A percentile compares a stretch with the other conserved stretches of the same genome.
These are phyloP conservation scores for Pseudogymnoascus sp. DNA, from an alignment of 2,329 filamentous ascomycete species.

Conservation along the genomic window DNA sequence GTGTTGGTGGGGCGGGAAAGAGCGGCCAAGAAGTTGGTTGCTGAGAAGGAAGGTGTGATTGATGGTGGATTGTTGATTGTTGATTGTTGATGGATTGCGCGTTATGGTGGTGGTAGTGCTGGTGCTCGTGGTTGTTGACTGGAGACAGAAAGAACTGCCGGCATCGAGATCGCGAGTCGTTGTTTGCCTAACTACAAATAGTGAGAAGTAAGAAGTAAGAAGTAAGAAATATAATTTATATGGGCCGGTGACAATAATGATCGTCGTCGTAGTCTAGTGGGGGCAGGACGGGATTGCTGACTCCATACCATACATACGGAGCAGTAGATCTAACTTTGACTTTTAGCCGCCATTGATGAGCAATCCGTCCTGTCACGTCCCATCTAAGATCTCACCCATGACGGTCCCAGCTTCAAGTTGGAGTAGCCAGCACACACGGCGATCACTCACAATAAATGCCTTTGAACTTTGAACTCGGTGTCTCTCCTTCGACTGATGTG, in stretches of 20 bases:
- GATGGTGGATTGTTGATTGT: background rate
- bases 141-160: background rate
- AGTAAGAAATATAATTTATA: background rate
- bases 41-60: background rate
- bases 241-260: background rate
- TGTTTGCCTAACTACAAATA: background rate
- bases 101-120: background rate
- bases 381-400: background rate
- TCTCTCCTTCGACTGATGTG: background rate
- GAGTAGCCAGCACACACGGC: background rate
- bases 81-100: background rate
- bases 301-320: background rate
- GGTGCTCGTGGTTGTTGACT: background rate
- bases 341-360: background rate
- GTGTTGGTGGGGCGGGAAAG: background rate
- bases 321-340: background rate
- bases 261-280: background rate
- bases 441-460: background rate
- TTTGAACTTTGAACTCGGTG: background rate
- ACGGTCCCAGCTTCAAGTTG: background rate
- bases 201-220: background rate
- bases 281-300: background rate
- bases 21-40: background rate
- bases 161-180: background rate
- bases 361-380: background rate